phyloP scores from a whole-genome alignment of 345 rosid genomes.

The Gossypium longicalyx region DNA sequence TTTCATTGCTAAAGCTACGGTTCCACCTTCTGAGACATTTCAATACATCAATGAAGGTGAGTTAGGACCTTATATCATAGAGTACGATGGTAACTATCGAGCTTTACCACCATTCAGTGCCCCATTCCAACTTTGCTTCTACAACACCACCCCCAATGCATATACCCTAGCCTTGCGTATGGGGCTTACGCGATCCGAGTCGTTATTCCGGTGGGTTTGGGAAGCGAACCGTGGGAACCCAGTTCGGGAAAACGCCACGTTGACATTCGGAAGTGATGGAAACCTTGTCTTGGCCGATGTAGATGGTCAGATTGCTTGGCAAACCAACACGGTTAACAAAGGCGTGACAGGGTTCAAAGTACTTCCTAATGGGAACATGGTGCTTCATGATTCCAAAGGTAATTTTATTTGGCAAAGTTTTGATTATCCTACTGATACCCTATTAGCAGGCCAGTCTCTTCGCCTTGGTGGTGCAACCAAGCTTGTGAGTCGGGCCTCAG shows the following conservation, averaged over 20 bases:
- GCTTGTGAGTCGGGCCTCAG: slow-evolving; percentile 34
- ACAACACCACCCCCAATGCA: slow-evolving; percentile 45
- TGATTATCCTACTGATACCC: slow-evolving; percentile 45
- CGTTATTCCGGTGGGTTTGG: slow-evolving; percentile 53
- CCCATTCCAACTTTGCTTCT: slow-evolving; percentile 47
- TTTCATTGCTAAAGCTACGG: not conserved
- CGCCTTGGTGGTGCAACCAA: slow-evolving; percentile 15
- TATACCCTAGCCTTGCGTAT: slow-evolving; percentile 42
- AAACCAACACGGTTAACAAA: slow-evolving; percentile 43
- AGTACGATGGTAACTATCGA: not conserved
- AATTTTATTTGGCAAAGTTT: slow-evolving; percentile 55
- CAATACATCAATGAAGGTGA: not conserved
- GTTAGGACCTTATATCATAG: too few relatives aligned
- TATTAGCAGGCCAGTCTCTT: slow-evolving; percentile 45
- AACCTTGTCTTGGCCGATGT: slow-evolving; percentile 46
- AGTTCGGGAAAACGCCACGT: slow-evolving; percentile 42
- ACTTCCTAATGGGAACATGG: slow-evolving; percentile 45
- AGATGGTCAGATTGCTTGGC: slow-evolving; percentile 54
- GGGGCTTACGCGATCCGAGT: slow-evolving; percentile 35
- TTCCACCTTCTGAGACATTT: not conserved
- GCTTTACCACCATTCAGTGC: not conserved
- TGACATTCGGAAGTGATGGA: slow-evolving; percentile 34
- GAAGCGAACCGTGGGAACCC: slow-evolving; percentile 52
- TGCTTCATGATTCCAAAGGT: slow-evolving; percentile 40
- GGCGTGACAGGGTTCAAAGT: slow-evolving; percentile 45